Evolutionary conservation across 2,329 filamentous ascomycete genomes (phyloP).

Genomic region (Penicillium rolfsii): DNA sequence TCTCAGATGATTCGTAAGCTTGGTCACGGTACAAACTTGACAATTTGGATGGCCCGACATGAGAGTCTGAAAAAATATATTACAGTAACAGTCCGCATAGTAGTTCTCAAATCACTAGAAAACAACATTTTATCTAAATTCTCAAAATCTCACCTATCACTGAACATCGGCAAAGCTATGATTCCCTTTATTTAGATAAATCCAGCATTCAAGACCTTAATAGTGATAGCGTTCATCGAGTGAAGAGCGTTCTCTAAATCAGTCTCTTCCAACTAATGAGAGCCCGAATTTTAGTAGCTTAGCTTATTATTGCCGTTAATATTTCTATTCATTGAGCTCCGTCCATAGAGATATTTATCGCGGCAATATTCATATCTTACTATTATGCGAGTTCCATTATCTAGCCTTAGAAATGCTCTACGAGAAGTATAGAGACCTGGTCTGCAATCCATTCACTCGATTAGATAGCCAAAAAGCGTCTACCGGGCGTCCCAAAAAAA

Average conservation of each 20-base stretch:
- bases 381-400: constrained; percentile 21
- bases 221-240: constrained; percentile 19
- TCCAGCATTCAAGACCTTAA: constrained; percentile 22
- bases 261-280: constrained; percentile 22
- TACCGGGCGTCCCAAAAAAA: constrained; percentile 35
- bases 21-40: constrained; percentile 45
- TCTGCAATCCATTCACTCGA: constrained; percentile 24
- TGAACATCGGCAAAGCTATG: constrained; percentile 8
- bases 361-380: constrained; percentile 41
- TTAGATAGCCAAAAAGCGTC: constrained; percentile 30
- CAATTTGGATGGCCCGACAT: constrained; percentile 35
- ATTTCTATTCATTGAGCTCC: constrained; percentile 28
- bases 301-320: constrained; percentile 34
- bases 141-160: constrained; percentile 2
- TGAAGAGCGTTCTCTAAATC: constrained; percentile 22
- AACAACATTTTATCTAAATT: constrained; percentile 17
- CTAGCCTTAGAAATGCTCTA: constrained; percentile 27
- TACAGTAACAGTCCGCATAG: constrained; percentile 34
- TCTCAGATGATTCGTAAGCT: constrained; percentile 49
- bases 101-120: constrained; percentile 26
- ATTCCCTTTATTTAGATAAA: constrained; percentile 21
- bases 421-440: constrained; percentile 26
- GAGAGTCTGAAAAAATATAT: constrained; percentile 28
- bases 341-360: constrained; percentile 44
- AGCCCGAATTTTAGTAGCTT: constrained; percentile 20